Evolutionary conservation across 1,284 basidiomycete genomes (phyloP).

Genomic region (Boletus mariae): DNA sequence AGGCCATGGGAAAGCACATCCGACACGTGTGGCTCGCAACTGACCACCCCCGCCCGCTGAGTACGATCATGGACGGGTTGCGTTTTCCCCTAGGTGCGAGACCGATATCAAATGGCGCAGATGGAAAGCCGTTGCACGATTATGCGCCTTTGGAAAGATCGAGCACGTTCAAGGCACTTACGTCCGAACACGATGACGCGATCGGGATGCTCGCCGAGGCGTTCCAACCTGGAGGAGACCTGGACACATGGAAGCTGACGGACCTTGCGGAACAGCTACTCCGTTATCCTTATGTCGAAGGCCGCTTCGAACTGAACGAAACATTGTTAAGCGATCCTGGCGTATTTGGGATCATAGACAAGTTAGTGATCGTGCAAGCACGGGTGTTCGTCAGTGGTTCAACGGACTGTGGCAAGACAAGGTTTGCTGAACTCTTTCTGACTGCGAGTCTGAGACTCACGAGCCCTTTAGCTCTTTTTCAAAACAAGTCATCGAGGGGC

Average conservation of each 20-base stretch:
- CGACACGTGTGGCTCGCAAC: constrained; percentile 46
- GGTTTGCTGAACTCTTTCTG: constrained; percentile 27
- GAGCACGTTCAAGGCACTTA: constrained; percentile 39
- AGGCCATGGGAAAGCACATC: constrained; percentile 27
- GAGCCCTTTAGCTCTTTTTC: constrained; percentile 20
- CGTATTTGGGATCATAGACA: constrained; percentile 46
- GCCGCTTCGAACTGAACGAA: constrained; percentile 27
- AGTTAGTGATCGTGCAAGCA: constrained; percentile 43
- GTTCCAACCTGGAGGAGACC: constrained; percentile 38
- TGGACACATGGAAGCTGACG: constrained; percentile 39
- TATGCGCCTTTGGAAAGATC: constrained; percentile 32
- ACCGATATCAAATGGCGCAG: not conserved
- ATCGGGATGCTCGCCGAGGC: constrained; percentile 40
- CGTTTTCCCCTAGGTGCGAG: not conserved
- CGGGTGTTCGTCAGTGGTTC: constrained; percentile 44
- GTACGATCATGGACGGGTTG: not conserved
- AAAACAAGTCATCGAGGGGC: constrained; percentile 26
- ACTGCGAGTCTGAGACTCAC: not conserved
- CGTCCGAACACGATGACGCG: constrained; percentile 38
- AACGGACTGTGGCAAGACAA: constrained; percentile 37
- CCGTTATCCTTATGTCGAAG: constrained; percentile 23
- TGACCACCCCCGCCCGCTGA: constrained; percentile 39
- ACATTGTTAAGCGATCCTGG: constrained; percentile 43
- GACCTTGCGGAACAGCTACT: constrained; percentile 34
- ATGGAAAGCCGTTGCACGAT: not conserved